Base-by-base conservation (phyloP, 2,329 filamentous ascomycete genomes). In the Myriosclerotinia scirpicola region DNA sequence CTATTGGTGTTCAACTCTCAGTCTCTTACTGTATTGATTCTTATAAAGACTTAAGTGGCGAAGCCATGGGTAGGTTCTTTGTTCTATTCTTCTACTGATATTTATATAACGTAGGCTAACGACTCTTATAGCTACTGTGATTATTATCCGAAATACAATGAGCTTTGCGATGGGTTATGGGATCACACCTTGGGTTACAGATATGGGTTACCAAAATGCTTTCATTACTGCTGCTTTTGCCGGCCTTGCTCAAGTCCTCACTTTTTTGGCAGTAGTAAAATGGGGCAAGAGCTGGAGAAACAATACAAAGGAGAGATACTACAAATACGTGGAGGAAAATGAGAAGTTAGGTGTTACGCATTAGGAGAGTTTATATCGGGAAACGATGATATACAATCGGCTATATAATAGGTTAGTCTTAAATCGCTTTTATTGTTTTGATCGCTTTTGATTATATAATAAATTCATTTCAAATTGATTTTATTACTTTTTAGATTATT, bases 131-230 rank as follows among this genome's bases (percentile, higher is more conserved):
- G 58, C 82, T 11, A 81, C 81, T 3, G 81, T 83, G 14, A 84
- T 84, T 46, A 69, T 84, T 17, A 73, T 74, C 26, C 74, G 82
- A 12, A 83, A 83, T 68, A 83, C 80, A 0, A 82, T 83, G 80
- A 78, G 76, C 36, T 83, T 83, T 70, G 81, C 80, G 7, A 77
- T 83, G 40, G 77, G 78, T 38, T 85, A 86, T 71, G 83, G 83
- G 20, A 78, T 82, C 38, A 82, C 80, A 0, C 80, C 80, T 0
- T 82, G 80, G 80, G 72, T 81, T 2, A 77, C 74, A 6, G 71
- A 77, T 6, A 72, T 80, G 59, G 81, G 81, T 0, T 76, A 78
- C 38, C 78, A 81, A 53, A 81, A 81, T 66, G 79, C 79, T 5
- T 82, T 82, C 52, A 77, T 80, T 14, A 74, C 77, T 3, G 80